phyloP scores from a whole-genome alignment of 73 alveolate genomes.

The Diophrys sp. region DNA sequence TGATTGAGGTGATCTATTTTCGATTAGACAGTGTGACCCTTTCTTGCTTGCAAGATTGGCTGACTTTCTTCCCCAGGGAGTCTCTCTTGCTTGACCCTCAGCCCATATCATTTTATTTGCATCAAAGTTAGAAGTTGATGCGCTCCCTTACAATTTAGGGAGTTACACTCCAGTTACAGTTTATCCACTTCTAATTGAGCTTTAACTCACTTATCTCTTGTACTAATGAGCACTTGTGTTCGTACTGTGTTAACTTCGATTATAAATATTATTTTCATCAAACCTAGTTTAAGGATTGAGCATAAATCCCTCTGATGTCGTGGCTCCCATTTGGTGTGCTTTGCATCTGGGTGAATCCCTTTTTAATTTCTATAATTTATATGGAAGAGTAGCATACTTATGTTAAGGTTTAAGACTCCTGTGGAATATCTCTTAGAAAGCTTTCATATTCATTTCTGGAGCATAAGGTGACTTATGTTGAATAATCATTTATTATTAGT shows the following conservation, averaged over 20 bases:
- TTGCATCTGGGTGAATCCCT: background rate
- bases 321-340: background rate
- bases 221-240: background rate
- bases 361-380: too few relatives aligned
- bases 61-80: background rate
- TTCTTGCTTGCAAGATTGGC: background rate
- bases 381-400: background rate
- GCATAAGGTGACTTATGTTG: background rate
- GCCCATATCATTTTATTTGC: background rate
- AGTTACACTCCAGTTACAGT: background rate
- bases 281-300: too few relatives aligned
- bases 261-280: background rate
- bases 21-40: background rate
- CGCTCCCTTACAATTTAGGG: background rate
- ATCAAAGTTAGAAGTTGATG: background rate
- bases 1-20: too few relatives aligned
- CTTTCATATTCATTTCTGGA: background rate
- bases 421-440: background rate
- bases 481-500: too few relatives aligned
- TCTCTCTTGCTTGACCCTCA: background rate
- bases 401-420: background rate
- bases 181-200: background rate
- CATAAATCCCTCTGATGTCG: background rate
- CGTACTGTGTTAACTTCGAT: background rate
- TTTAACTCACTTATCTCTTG: background rate